A percentile compares a stretch with the other conserved stretches of the same genome.
phyloP scores from a whole-genome alignment of 2,329 filamentous ascomycete species.

The Cordyceps tenuipes region DNA sequence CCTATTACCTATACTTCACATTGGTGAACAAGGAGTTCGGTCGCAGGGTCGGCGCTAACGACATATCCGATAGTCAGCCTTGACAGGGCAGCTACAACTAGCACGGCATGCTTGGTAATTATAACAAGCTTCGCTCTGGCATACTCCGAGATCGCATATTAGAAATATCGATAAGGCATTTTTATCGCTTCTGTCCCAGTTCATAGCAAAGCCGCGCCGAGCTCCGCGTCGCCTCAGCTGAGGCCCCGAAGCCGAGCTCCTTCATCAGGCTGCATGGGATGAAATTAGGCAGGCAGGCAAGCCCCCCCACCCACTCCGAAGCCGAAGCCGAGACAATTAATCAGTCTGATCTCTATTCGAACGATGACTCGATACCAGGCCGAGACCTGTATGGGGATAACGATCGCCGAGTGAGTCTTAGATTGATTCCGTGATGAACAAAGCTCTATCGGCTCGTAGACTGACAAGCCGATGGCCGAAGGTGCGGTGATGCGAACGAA shows the following conservation, averaged over 20 bases:
- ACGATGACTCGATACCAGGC: constrained; percentile 1
- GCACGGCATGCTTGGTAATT: constrained; percentile 2
- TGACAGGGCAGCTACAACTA: not conserved
- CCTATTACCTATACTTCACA: not conserved
- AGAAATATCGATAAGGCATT: not conserved
- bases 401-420: constrained; percentile 6
- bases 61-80: not conserved
- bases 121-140: not conserved
- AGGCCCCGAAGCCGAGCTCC: not conserved
- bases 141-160: constrained; percentile 3
- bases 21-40: too few species aligned
- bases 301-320: constrained; percentile 4
- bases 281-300: not conserved
- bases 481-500: not conserved
- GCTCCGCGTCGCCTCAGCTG: not conserved
- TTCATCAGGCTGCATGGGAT: not conserved
- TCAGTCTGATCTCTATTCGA: too few species aligned
- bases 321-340: constrained; percentile 1
- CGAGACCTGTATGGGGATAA: not conserved
- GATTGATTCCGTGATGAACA: not conserved
- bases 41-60: not conserved
- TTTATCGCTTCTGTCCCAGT: not conserved
- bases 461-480: not conserved
- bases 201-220: not conserved
- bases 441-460: not conserved